Evolutionary conservation across 2,329 filamentous ascomycete genomes (phyloP).

Genomic region (Ascochyta pisi): DNA sequence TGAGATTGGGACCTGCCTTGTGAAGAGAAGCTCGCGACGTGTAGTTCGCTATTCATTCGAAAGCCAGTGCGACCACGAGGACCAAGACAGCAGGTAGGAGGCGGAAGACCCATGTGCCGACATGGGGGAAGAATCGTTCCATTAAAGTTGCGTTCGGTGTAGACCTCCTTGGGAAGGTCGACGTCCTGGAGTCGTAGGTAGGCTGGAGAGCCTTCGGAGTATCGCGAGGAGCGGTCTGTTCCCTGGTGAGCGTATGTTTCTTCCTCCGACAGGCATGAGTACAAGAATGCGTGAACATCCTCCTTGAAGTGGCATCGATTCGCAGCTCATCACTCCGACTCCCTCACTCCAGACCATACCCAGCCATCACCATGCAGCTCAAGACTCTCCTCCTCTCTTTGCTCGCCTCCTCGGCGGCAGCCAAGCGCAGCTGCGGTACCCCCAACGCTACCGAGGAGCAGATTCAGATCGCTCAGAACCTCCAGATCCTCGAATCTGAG

Average conservation of each 20-base stretch:
- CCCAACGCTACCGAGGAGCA: conserved; percentile 23
- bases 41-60: neutral
- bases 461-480: conserved; percentile 19
- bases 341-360: conserved; percentile 1
- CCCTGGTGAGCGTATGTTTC: neutral
- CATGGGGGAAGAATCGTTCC: conserved; percentile 1
- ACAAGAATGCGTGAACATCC: conserved; percentile 8
- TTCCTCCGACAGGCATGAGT: neutral
- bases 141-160: conserved; percentile 2
- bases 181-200: neutral
- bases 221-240: conserved; percentile 1
- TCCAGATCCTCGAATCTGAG: conserved; percentile 22
- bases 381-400: conserved; percentile 17
- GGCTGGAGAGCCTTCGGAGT: conserved; percentile 3
- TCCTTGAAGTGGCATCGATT: conserved; percentile 13
- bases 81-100: conserved; percentile 13
- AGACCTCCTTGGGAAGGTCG: conserved; percentile 16
- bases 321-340: conserved; percentile 14
- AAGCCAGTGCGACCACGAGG: conserved; percentile 1
- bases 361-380: conserved; percentile 18
- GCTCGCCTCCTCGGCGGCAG: conserved; percentile 13
- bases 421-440: conserved; percentile 25
- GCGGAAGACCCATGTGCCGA: neutral
- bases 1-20: conserved; percentile 13
- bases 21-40: conserved; percentile 12